A percentile compares a stretch with the other conserved stretches of the same genome.
Conservation (phyloP, 306 rosid species). For the Vigna trinervia region DNA sequence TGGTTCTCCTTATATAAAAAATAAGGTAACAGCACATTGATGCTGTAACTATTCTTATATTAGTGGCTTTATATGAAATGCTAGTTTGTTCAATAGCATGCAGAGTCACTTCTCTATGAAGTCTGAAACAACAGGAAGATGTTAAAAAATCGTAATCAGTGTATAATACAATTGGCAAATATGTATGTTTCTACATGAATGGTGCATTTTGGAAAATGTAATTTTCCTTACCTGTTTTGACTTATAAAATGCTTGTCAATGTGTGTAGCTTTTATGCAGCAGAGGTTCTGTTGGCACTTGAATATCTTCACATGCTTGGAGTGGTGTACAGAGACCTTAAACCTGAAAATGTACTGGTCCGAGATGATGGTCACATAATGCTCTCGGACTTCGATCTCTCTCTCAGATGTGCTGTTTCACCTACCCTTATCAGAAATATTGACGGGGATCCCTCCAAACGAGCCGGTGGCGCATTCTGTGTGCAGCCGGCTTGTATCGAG, state of each 20-base stretch:
- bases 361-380: constrained; percentile 70
- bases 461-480: constrained; percentile 52
- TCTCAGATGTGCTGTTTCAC: constrained; percentile 54
- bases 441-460: constrained; percentile 50
- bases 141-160: constrained; percentile 22
- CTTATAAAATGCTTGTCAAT: constrained; percentile 18
- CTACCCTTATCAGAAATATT: constrained; percentile 46
- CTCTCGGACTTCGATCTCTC: constrained; percentile 59
- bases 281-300: constrained; percentile 63
- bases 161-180: background rate
- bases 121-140: background rate
- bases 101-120: background rate
- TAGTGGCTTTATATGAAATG: background rate
- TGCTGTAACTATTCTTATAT: background rate
- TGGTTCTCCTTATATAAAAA: background rate
- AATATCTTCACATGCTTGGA: constrained; percentile 71
- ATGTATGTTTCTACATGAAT: background rate
- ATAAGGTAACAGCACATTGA: too few relatives aligned
- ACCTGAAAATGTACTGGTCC: constrained; percentile 60
- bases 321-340: constrained; percentile 60
- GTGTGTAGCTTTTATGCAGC: constrained; percentile 60
- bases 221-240: background rate
- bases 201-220: background rate
- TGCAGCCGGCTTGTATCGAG: constrained; percentile 55
- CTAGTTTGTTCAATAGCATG: too few relatives aligned